Conservation (phyloP, 129 eudicot genomes). For the Lonicera japonica region DNA sequence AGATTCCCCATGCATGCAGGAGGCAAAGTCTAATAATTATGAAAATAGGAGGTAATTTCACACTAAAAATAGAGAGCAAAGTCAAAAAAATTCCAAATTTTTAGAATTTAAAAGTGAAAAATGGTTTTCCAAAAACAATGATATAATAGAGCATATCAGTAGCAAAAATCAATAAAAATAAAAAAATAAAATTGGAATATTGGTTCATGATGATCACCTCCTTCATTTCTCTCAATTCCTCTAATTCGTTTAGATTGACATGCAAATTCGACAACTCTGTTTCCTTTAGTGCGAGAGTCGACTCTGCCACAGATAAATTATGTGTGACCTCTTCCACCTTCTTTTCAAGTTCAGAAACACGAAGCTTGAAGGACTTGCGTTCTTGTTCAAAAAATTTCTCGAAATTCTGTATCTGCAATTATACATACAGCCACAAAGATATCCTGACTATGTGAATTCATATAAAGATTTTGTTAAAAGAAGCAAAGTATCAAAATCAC, state of each 20-base stretch:
- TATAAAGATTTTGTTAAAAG: background rate
- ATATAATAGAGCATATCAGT: background rate
- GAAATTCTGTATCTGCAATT: constrained; percentile 45
- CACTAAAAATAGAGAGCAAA: too few species aligned
- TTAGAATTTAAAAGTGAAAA: too few species aligned
- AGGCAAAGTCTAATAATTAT: too few species aligned
- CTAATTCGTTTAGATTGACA: constrained; percentile 65
- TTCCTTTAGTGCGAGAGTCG: constrained; percentile 50
- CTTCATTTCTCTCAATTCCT: constrained; percentile 94
- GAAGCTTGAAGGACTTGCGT: constrained; percentile 50
- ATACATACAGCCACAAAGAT: background rate
- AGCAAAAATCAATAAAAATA: background rate
- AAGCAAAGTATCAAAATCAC: constrained; percentile 1
- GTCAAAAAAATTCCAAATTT: too few species aligned
- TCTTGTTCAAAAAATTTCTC: constrained; percentile 64
- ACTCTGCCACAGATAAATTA: constrained; percentile 50
- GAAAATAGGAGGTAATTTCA: too few species aligned
- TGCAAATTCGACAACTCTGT: constrained; percentile 59
- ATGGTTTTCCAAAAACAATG: too few species aligned
- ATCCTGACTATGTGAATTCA: background rate
- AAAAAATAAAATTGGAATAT: too few species aligned
- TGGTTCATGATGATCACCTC: constrained; percentile 41
- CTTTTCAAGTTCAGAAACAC: constrained; percentile 63
- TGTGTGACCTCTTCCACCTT: constrained; percentile 47
- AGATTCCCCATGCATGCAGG: too few species aligned